Percentiles rank a stretch among this genome's conserved stretches.
phyloP scores from a whole-genome alignment of 2,329 filamentous ascomycete genomes.

The Alternaria hordeiaustralica region DNA sequence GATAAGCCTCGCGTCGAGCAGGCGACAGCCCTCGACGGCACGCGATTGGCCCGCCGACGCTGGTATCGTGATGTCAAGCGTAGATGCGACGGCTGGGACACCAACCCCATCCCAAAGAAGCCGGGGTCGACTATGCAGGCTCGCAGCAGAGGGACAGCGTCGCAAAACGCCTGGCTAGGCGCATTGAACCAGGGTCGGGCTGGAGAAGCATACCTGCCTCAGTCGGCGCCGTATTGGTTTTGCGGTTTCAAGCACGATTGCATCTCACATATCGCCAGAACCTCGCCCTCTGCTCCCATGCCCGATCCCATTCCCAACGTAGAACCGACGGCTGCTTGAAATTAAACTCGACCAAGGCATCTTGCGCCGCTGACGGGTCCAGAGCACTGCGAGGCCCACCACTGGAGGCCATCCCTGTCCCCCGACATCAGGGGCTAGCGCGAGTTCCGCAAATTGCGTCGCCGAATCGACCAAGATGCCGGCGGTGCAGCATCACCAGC shows the following conservation, averaged over 20 bases:
- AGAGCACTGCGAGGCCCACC: slow-evolving; percentile 22
- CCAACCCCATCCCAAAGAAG: slow-evolving; percentile 31
- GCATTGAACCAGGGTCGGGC: slow-evolving; percentile 16
- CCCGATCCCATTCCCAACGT: background rate
- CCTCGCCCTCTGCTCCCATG: background rate
- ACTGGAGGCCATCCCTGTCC: slow-evolving; percentile 17
- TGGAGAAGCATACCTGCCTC: slow-evolving; percentile 15
- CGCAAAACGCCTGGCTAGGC: slow-evolving; percentile 25
- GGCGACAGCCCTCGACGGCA: background rate
- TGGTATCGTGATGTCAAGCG: slow-evolving; percentile 38
- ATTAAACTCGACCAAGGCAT: slow-evolving; percentile 3
- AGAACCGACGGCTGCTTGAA: background rate
- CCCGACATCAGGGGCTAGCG: slow-evolving; percentile 17
- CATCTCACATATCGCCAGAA: background rate
- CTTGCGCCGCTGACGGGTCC: slow-evolving; percentile 15
- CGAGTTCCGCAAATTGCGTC: slow-evolving; percentile 39
- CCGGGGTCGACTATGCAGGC: slow-evolving; percentile 31
- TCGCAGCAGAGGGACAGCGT: slow-evolving; percentile 27
- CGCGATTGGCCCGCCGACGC: background rate
- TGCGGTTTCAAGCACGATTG: background rate
- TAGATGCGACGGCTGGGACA: slow-evolving; percentile 22
- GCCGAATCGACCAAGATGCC: slow-evolving; percentile 31
- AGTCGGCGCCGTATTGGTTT: slow-evolving; percentile 2
- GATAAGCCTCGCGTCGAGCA: background rate
- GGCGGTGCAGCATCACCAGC: slow-evolving; percentile 32